Percentiles rank a stretch among this genome's conserved stretches.
These are phyloP conservation scores for Xylaria nigripes DNA, from an alignment of 495 filamentous ascomycete genomes.

Conservation along the genomic window DNA sequence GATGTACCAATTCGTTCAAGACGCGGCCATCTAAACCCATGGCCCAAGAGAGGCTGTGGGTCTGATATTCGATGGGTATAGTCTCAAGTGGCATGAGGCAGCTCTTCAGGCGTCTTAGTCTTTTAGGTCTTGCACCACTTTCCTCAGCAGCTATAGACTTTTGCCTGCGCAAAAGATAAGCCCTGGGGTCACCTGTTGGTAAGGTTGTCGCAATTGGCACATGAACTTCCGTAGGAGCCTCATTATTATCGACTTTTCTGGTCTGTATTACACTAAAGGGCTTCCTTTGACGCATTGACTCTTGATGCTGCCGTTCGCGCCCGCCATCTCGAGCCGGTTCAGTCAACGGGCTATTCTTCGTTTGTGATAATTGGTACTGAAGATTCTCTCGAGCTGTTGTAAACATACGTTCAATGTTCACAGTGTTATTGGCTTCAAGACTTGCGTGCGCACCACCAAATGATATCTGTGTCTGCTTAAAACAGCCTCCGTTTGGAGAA, in stretches of 20 bases:
- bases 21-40: slow-evolving; percentile 9
- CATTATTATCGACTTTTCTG: neutral
- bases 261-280: neutral
- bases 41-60: slow-evolving; percentile 17
- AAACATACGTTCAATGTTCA: slow-evolving; percentile 1
- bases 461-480: slow-evolving; percentile 20
- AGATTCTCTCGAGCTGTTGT: slow-evolving; percentile 2
- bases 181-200: slow-evolving; percentile 30
- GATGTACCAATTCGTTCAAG: slow-evolving; percentile 1
- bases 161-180: slow-evolving; percentile 34
- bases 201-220: slow-evolving; percentile 25
- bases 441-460: slow-evolving; percentile 4
- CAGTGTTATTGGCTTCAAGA: neutral
- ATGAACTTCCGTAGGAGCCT: slow-evolving; percentile 1
- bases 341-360: slow-evolving; percentile 18
- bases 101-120: slow-evolving; percentile 32
- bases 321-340: neutral
- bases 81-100: slow-evolving; percentile 39
- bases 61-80: slow-evolving; percentile 23
- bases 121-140: slow-evolving; percentile 15
- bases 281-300: neutral
- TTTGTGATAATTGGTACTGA: slow-evolving; percentile 13
- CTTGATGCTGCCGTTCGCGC: neutral
- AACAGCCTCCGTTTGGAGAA: neutral
- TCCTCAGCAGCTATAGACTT: slow-evolving; percentile 22